phyloP scores from a whole-genome alignment of 1,139 yeast genomes.

The Ogataea hybrid region DNA sequence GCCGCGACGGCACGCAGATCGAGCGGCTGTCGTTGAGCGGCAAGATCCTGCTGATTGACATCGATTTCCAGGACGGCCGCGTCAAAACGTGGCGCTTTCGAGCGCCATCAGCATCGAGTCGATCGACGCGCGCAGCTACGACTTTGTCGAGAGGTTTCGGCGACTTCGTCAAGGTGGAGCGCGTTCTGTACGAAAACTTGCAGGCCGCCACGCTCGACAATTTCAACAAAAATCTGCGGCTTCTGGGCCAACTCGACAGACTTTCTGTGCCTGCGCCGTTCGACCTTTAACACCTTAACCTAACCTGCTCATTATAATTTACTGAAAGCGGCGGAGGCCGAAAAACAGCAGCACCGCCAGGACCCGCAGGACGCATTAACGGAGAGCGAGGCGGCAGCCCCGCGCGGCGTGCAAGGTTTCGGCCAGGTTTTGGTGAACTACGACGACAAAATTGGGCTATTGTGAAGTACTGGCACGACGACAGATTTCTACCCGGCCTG shows the following conservation, averaged over 20 bases:
- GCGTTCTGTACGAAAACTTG: no score
- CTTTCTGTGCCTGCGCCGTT: constrained; percentile 29
- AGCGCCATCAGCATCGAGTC: no score
- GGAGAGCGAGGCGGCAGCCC: constrained; percentile 5
- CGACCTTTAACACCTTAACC: constrained; percentile 33
- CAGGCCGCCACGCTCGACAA: no score
- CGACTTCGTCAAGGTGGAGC: no score
- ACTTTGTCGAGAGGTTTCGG: no score
- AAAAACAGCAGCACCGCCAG: constrained; percentile 1
- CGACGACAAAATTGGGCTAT: constrained; percentile 30
- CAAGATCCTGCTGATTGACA: constrained; percentile 32
- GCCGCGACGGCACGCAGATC: constrained; percentile 15
- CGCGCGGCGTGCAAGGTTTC: constrained; percentile 26
- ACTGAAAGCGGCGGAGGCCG: constrained; percentile 16
- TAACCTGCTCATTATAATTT: constrained; percentile 27
- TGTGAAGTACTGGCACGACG: constrained; percentile 32
- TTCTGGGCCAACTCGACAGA: constrained; percentile 31
- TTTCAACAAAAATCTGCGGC: no score
- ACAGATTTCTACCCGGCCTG: constrained; percentile 25
- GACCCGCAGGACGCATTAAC: background rate
- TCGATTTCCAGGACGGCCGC: constrained; percentile 27
- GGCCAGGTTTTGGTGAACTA: constrained; percentile 28
- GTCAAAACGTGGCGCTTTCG: constrained; percentile 29
- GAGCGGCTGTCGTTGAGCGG: constrained; percentile 31
- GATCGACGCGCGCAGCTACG: no score